Conservation (phyloP, 805 yeast genomes). For the Myxozyma nipponensis region DNA sequence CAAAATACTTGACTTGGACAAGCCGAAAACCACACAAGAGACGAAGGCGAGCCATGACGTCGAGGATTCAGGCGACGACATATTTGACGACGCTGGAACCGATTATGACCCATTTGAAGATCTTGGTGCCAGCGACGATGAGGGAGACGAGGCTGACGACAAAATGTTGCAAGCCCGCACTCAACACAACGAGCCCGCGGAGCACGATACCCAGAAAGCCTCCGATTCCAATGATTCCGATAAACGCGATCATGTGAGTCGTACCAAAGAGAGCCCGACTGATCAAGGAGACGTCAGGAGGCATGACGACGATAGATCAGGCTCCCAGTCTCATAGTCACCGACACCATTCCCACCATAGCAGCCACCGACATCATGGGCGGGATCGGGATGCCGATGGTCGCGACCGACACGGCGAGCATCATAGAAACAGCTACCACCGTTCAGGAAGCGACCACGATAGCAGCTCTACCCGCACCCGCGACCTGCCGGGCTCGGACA, state of each 20-base stretch:
- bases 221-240: background rate
- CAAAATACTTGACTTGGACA: background rate
- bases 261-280: background rate
- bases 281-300: background rate
- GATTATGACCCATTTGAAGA: slow-evolving; percentile 27
- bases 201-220: background rate
- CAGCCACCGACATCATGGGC: background rate
- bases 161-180: slow-evolving; percentile 2
- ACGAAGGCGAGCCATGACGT: background rate
- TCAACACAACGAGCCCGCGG: background rate
- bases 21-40: background rate
- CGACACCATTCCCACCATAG: background rate
- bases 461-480: background rate
- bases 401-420: background rate
- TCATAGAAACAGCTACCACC: background rate
- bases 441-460: background rate
- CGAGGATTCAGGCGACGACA: slow-evolving; percentile 20
- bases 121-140: slow-evolving; percentile 19
- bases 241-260: background rate
- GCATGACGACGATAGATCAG: background rate
- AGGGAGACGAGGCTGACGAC: slow-evolving; percentile 5
- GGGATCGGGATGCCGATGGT: background rate
- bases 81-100: slow-evolving; percentile 25
- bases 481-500: background rate
- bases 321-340: too few species aligned